Evolutionary conservation across 2,329 filamentous ascomycete species (phyloP).

Genomic region (Beauveria medogensis): DNA sequence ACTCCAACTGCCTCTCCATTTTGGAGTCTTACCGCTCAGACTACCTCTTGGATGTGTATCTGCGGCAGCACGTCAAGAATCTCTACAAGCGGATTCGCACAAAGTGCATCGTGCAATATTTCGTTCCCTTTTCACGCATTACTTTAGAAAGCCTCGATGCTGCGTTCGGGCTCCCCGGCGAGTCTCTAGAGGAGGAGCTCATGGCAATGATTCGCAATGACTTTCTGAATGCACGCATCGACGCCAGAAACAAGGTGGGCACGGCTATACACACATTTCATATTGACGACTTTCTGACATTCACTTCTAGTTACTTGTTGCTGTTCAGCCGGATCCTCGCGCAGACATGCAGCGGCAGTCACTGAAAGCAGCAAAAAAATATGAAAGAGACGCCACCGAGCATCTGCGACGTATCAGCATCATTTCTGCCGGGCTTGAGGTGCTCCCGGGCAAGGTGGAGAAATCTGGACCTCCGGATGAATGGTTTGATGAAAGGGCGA

Average conservation of each 20-base stretch:
- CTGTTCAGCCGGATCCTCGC: conserved; percentile 58
- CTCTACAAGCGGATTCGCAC: conserved; percentile 71
- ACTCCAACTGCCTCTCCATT: conserved; percentile 74
- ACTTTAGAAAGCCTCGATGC: conserved; percentile 70
- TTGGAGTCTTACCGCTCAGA: conserved; percentile 75
- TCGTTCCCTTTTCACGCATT: conserved; percentile 82
- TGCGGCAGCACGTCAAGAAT: conserved; percentile 62
- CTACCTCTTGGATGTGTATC: conserved; percentile 83
- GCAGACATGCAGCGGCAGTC: conserved; percentile 62
- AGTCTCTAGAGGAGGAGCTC: conserved; percentile 65
- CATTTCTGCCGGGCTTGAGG: conserved; percentile 65
- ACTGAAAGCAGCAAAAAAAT: conserved; percentile 59
- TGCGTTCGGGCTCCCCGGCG: conserved; percentile 60
- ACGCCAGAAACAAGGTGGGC: conserved; percentile 66
- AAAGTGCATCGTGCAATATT: conserved; percentile 91
- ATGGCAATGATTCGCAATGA: conserved; percentile 67
- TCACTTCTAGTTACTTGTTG: conserved; percentile 56
- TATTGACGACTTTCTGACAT: conserved; percentile 11
- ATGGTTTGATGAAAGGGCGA: conserved; percentile 25
- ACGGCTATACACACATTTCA: neutral
- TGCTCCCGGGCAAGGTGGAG: conserved; percentile 28
- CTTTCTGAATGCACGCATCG: conserved; percentile 69
- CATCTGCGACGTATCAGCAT: conserved; percentile 73
- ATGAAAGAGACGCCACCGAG: conserved; percentile 67
- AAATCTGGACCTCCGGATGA: conserved; percentile 20